Conservation (phyloP, 192 early-diverging fungal genomes). For the Podila epicladia region DNA sequence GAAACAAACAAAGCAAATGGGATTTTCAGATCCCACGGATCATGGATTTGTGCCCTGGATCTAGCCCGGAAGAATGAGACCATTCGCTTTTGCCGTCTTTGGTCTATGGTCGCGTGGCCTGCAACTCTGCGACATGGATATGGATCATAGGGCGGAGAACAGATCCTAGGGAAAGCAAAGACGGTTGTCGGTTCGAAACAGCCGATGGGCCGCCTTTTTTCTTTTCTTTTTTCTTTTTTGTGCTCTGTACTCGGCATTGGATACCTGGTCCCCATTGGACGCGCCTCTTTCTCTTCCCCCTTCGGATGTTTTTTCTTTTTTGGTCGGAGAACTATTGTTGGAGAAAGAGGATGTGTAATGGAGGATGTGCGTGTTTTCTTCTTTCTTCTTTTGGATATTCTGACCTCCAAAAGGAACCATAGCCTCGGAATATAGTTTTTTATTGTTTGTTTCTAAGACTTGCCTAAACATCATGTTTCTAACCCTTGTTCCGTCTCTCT, state of each 20-base stretch:
- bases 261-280: too few species aligned
- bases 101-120: neutral
- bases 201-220: constrained; percentile 1
- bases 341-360: too few species aligned
- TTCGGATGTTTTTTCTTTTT: neutral
- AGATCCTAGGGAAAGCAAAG: constrained; percentile 2
- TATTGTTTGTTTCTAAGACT: too few species aligned
- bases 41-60: too few species aligned
- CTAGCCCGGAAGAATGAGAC: too few species aligned
- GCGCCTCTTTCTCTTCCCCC: neutral
- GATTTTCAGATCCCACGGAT: too few species aligned
- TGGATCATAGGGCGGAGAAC: constrained; percentile 5
- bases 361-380: too few species aligned
- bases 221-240: neutral
- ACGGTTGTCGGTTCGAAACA: neutral
- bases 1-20: too few species aligned
- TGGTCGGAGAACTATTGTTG: too few species aligned
- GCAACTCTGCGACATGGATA: neutral
- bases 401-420: too few species aligned
- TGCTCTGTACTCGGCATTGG: neutral
- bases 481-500: neutral
- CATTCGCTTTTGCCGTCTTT: neutral
- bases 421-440: too few species aligned
- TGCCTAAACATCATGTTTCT: neutral
- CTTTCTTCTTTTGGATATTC: too few species aligned